phyloP scores from a whole-genome alignment of 305 asterid species.

The Fraxinus paxiana region DNA sequence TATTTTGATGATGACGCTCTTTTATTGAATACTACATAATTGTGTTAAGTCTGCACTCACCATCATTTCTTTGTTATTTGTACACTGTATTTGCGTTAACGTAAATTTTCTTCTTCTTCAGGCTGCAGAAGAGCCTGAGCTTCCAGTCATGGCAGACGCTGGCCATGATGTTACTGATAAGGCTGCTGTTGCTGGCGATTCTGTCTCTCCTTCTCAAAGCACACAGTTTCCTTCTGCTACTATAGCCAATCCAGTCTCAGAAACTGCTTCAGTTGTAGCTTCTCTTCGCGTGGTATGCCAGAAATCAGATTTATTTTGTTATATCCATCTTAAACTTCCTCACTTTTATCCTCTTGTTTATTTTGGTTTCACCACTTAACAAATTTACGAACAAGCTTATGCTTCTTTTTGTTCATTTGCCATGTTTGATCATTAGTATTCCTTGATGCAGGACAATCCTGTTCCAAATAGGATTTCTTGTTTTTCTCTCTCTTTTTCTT shows the following conservation, averaged over 20 bases:
- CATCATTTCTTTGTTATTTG: not conserved
- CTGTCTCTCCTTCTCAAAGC: conserved; percentile 45
- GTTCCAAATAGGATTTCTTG: not conserved
- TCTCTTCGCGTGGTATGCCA: conserved; percentile 78
- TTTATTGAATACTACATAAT: not conserved
- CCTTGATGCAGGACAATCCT: not conserved
- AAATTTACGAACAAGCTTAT: not conserved
- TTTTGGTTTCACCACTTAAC: conserved; percentile 6
- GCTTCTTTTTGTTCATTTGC: conserved; percentile 1
- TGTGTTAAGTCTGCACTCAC: not conserved
- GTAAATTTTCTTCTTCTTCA: conserved; percentile 28
- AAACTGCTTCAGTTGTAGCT: conserved; percentile 68
- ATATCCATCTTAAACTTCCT: conserved; percentile 3
- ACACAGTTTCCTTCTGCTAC: conserved; percentile 50
- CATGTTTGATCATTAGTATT: not conserved
- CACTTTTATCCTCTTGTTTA: conserved; percentile 1
- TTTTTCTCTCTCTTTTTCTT: not conserved
- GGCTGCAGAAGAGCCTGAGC: conserved; percentile 53
- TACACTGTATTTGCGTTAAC: conserved; percentile 5
- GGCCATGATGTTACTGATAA: conserved; percentile 49
- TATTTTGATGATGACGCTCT: not conserved
- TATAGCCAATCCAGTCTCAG: conserved; percentile 50
- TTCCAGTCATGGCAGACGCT: conserved; percentile 46
- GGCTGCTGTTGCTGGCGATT: conserved; percentile 38
- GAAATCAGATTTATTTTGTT: conserved; percentile 11